phyloP scores from a whole-genome alignment of 2,329 filamentous ascomycete genomes.

The Metarhizium guizhouense region DNA sequence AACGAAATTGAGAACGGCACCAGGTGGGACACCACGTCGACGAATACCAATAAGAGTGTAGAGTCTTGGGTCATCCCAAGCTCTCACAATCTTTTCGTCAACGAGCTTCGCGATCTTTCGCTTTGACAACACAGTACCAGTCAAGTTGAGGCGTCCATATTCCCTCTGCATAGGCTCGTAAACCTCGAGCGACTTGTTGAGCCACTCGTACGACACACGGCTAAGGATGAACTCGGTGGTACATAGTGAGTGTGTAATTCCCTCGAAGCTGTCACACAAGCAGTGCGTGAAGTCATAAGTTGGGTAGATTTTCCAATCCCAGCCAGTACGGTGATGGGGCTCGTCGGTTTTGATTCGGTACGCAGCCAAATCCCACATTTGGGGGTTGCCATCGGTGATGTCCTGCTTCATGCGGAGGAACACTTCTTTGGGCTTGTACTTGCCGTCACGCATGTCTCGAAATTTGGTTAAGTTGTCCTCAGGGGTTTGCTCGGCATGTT shows the following conservation, averaged over 20 bases:
- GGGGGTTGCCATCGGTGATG: slow-evolving; percentile 73
- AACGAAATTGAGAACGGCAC: slow-evolving; percentile 81
- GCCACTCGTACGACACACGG: slow-evolving; percentile 81
- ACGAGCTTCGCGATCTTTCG: slow-evolving; percentile 75
- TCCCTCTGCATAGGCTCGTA: slow-evolving; percentile 94
- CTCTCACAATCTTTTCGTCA: slow-evolving; percentile 65
- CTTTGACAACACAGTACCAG: slow-evolving; percentile 81
- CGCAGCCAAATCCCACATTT: slow-evolving; percentile 93
- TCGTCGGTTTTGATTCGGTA: slow-evolving; percentile 70
- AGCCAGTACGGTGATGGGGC: slow-evolving; percentile 70
- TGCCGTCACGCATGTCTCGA: slow-evolving; percentile 81
- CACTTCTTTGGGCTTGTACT: slow-evolving; percentile 77
- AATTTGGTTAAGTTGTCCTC: slow-evolving; percentile 78
- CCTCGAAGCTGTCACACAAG: slow-evolving; percentile 85
- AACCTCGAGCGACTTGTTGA: slow-evolving; percentile 72
- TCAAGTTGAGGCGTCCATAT: slow-evolving; percentile 58
- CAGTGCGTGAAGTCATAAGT: slow-evolving; percentile 92
- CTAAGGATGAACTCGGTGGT: slow-evolving; percentile 87
- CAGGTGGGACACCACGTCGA: slow-evolving; percentile 77
- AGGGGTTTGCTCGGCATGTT: slow-evolving; percentile 64
- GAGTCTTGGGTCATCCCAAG: slow-evolving; percentile 85
- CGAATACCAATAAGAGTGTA: slow-evolving; percentile 81
- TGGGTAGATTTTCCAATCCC: slow-evolving; percentile 86
- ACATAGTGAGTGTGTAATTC: slow-evolving; percentile 85
- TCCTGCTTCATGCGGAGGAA: slow-evolving; percentile 92